Evolutionary conservation across 768 basidiomycete genomes (phyloP).

Genomic region (Naganishia vaughanmartiniae): DNA sequence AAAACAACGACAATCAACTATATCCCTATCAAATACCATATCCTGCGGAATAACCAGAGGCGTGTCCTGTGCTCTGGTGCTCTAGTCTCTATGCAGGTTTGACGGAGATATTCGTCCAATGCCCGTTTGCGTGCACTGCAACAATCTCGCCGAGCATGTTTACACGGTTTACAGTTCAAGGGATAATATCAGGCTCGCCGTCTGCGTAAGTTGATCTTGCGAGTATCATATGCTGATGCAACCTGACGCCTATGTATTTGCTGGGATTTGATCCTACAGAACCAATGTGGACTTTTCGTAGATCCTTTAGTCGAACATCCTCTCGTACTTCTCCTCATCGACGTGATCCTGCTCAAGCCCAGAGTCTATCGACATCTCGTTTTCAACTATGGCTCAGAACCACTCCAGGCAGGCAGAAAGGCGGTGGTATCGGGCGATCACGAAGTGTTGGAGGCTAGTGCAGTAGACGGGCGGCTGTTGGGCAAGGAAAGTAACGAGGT

Average conservation of each 20-base stretch:
- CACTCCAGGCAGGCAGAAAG: slow-evolving; percentile 25
- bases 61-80: not conserved
- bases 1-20: not conserved
- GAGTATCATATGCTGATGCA: not conserved
- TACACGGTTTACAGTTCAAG: slow-evolving; percentile 52
- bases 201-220: slow-evolving; percentile 45
- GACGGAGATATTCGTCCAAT: slow-evolving; percentile 28
- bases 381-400: slow-evolving; percentile 46
- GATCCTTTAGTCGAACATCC: slow-evolving; percentile 53
- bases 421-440: not conserved
- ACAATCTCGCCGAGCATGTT: slow-evolving; percentile 41
- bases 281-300: slow-evolving; percentile 44
- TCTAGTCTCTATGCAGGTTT: not conserved
- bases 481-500: not conserved
- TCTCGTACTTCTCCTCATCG: slow-evolving; percentile 45
- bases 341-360: slow-evolving; percentile 51
- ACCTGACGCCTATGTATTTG: not conserved
- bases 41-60: not conserved
- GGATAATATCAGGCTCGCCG: slow-evolving; percentile 50
- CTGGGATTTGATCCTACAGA: slow-evolving; percentile 25
- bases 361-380: slow-evolving; percentile 50
- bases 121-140: slow-evolving; percentile 51
- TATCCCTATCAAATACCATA: not conserved
- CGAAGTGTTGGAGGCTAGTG: not conserved
- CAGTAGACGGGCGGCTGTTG: not conserved